Base-by-base conservation (phyloP, 495 filamentous ascomycete species). In the Podospora comata region DNA sequence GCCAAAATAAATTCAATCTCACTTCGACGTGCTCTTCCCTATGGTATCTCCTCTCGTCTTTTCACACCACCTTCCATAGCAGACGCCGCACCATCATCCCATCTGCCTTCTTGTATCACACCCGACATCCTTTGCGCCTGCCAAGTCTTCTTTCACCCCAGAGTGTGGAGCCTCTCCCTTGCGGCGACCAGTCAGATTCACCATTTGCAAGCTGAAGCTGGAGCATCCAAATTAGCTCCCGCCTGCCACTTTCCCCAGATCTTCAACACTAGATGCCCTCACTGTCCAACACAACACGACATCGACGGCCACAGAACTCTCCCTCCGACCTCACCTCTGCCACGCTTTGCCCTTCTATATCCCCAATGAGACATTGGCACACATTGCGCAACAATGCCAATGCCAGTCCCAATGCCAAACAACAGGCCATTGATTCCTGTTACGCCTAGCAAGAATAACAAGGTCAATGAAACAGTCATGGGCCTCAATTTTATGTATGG, bases 401-500 rank as follows among this genome's bases (percentile, higher is more conserved):
- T 18, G 26, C 20, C 30, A 18, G 64, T 68, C 62, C 18, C 30
- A 34, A 48, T 68, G 59, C 18, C 30, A 34, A 48, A 30, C n/a
- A 18, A 44, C 20, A n/a, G 58, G 11, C 57, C 58, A 30, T n/a
- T 60, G 23, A 44, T 64, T 30, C 70, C 68, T 2, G 5, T 15
- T 4, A 77, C 75, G 19, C 73, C 73, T 0, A 67, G 26, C 16
- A 76, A 72, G 44, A 60, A 56, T 19, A 54, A 71, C 48, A 28
- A 13, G 6, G 7, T 55, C 23, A 39, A 59, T 0, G 32, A 74
- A 58, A 63, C 62, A 9, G 44, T 78, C 32, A 44, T 62, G 3
- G 6, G 34, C 0, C 58, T 78, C 4, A 77, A 78, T 53, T n/a
- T 19, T 39, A 66, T 76, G 19, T 78, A 76, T 11, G 55, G 39